Evolutionary conservation across 805 yeast genomes (phyloP), one percentile per base, ranked within the genome.

Genomic region (Candida sphagnicola): DNA sequence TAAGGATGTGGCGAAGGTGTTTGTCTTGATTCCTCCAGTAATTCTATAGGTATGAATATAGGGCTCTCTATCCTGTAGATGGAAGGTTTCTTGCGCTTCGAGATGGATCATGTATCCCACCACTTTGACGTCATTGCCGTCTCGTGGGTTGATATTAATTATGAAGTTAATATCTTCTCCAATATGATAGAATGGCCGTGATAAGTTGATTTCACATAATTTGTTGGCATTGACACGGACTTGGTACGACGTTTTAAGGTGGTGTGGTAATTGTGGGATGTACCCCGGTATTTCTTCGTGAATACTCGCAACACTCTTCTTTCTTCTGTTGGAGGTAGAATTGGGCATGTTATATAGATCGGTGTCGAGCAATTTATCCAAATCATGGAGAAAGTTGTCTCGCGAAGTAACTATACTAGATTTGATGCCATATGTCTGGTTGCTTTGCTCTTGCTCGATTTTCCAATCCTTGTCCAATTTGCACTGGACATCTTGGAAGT

Each of bases 71-170:
- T 40, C 38, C 15, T 42, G 37, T 13, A 51, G 37, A 41, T 67
- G 68, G 45, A 56, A 67, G 3, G 49, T 35, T 39, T 68, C 73
- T 38, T 62, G 65, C 8, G 71, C 72, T 44, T 66, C 73, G n/a
- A 67, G 33, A 40, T 60, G 62, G 8, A 49, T 53, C 4, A 61
- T 50, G 17, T 57, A 40, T 1, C 74, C 74, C 1, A 56, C 61
- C 4, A 66, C 56, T 28, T 54, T 56, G 13, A 31, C 45, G 4
- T 31, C 43, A 16, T 39, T 31, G 10, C 34, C 15, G 5, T 42
- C 39, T 24, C 32, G 19, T 1, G 57, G 55, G 28, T 54, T 56
- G 12, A 58, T 46, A 35, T 61, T 58, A n/a, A 68, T 45, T 1
- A 48, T 44, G 40, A 60, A 66, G 37, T 56, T 47, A 10, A 67